Conservation (phyloP, 768 basidiomycete species). For the Psilocybe cyanescens region DNA sequence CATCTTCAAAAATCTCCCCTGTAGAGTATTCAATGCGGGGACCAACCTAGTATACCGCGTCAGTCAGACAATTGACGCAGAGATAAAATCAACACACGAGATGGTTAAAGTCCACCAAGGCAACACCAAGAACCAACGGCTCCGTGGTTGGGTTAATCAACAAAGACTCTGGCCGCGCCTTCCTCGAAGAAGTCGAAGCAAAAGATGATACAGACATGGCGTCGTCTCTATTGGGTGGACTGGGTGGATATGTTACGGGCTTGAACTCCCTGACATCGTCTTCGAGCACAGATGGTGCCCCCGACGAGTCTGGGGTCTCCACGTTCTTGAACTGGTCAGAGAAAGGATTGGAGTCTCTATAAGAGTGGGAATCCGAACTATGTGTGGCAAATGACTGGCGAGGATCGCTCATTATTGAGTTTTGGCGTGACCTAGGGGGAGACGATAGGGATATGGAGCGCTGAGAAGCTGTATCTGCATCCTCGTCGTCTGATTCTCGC, state of each 20-base stretch:
- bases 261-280: constrained; percentile 33
- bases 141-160: constrained; percentile 61
- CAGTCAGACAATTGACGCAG: constrained; percentile 16
- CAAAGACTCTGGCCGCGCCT: constrained; percentile 81
- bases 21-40: constrained; percentile 87
- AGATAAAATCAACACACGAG: constrained; percentile 54
- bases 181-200: constrained; percentile 65
- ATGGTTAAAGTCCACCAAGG: constrained; percentile 95
- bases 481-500: constrained; percentile 47
- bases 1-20: constrained; percentile 82
- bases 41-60: constrained; percentile 63
- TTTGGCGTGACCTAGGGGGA: constrained; percentile 56
- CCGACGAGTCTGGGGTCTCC: constrained; percentile 57
- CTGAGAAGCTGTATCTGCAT: constrained; percentile 80
- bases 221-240: constrained; percentile 44
- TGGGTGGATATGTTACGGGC: constrained; percentile 64
- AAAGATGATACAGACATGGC: constrained; percentile 65
- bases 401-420: constrained; percentile 32
- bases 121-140: constrained; percentile 81
- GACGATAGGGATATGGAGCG: constrained; percentile 78
- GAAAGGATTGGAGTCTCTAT: constrained; percentile 17
- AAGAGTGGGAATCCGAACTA: constrained; percentile 29
- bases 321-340: not conserved
- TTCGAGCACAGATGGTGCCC: constrained; percentile 50
- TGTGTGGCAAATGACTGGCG: constrained; percentile 31